Base-by-base conservation (phyloP, 129 eudicot genomes). In the Tagetes erecta region DNA sequence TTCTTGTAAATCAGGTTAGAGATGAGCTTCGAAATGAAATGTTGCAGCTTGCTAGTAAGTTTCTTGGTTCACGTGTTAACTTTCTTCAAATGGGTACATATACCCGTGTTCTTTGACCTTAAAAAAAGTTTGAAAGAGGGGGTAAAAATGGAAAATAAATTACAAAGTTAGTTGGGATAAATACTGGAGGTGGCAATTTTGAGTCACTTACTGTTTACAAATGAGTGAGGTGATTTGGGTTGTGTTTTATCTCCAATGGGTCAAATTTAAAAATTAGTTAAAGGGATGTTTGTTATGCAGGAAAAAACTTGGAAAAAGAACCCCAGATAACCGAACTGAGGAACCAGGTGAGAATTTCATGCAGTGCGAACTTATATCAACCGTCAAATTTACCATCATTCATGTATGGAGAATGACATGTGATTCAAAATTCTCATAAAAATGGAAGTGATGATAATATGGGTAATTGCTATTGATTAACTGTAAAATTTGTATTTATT, bases 21-120 rank as follows among this genome's bases (percentile, higher is more conserved):
- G 88, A 90, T 83, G 93, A 90, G 53, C 96, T 90, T 39, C 77
- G 76, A 72, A 87, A 85, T 50, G 93, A 87, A 81, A 90, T 93
- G 11, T 49, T 90, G 75, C 89, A 90, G 83, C 93, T 90, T 72
- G 85, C 96, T 14, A 83, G 93, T 90, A 71, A 87, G 93, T 83
- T 66, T 34, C 63, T 68, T 49, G 8, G 39, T 67, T 34, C 2
- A 62, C 65, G 35, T 42, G 8, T 45, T 46, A 55, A 45, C 75
- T 78, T 47, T 50, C 9, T 30, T 63, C 11, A 27, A 10, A 36
- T 30, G 12, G 34, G 41, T 70, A 13, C 59, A 30, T 41, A 33
- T 55, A 76, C 51, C 20, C 68, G 12, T 34, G 66, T 7, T 67
- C 40, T 13, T 12, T 58, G 39, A 11, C 63, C 45, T 46, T 36